phyloP scores from a whole-genome alignment of 768 basidiomycete genomes.

The Lentinus tigrinus region DNA sequence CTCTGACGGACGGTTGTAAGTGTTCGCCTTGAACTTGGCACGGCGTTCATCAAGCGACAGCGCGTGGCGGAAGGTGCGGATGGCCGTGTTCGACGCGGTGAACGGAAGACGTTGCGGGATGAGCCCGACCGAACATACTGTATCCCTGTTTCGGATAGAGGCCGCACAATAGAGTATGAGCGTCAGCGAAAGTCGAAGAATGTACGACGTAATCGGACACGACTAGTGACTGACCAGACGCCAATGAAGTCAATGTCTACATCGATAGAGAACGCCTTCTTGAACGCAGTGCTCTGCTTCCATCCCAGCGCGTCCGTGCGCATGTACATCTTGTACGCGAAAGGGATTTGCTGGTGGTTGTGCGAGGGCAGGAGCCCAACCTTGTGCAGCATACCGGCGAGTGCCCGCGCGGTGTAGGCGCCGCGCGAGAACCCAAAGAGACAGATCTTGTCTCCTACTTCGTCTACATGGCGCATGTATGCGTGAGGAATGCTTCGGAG shows the following conservation, averaged over 20 bases:
- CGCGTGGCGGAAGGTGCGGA: slow-evolving; percentile 70
- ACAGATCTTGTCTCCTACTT: slow-evolving; percentile 73
- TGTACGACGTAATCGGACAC: neutral
- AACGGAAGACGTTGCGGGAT: slow-evolving; percentile 66
- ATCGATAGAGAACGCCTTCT: slow-evolving; percentile 71
- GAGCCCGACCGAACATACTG: slow-evolving; percentile 66
- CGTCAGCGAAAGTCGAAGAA: neutral
- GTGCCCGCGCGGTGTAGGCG: slow-evolving; percentile 66
- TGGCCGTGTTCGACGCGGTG: slow-evolving; percentile 56
- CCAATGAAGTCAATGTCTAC: slow-evolving; percentile 73
- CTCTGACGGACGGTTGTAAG: slow-evolving; percentile 28
- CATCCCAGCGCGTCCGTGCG: slow-evolving; percentile 57
- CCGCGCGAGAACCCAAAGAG: slow-evolving; percentile 83
- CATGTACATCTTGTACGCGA: slow-evolving; percentile 76
- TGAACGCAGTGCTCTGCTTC: slow-evolving; percentile 65
- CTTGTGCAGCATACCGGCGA: slow-evolving; percentile 77
- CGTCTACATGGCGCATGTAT: slow-evolving; percentile 37
- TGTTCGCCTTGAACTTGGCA: slow-evolving; percentile 47
- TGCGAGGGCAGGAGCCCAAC: slow-evolving; percentile 68
- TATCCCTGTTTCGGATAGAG: slow-evolving; percentile 57
- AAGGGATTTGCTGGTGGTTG: slow-evolving; percentile 76
- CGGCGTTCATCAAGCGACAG: slow-evolving; percentile 72
- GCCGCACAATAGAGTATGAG: no score
- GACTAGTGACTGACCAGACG: slow-evolving; percentile 50
- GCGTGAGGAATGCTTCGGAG: neutral